Evolutionary conservation across 2,329 filamentous ascomycete genomes (phyloP), one percentile per base, ranked within the genome.

Genomic region (Aspergillus persii): DNA sequence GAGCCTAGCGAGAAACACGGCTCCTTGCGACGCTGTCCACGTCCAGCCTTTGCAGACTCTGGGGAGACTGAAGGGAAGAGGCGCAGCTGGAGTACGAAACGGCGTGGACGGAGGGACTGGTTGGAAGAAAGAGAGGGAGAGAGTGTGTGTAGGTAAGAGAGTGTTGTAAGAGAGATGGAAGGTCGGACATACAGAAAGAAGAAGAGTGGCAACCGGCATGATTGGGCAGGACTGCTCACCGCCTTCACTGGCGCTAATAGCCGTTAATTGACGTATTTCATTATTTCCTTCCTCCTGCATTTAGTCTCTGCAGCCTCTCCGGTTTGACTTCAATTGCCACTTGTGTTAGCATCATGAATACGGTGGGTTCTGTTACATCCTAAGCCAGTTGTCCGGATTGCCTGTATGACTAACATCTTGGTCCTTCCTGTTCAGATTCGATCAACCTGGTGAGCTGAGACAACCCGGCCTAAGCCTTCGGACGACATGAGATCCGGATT

Each of bases 371-470:
- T 4, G 8, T 26, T 3, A 1, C 3, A 8, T 30, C 50, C 3
- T 6, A 7, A n/a, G 8, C 7, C 12, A 29, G 6, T 2, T 2
- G 7, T 12, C 1, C 33, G 5, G 23, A 3, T 23, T 12, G 2
- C 8, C 48, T 39, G 2, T 52, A 9, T 26, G 23, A 18, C 53
- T 54, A 54, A 30, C 9, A 8, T 54, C 18, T 23, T 23, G n/a
- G 11, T 8, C 7, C 9, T 2, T 27, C 15, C 30, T 18, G 26
- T n/a, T n/a, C 68, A 85, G 82, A 78, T 85, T 61, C 78, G 79
- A 78, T 86, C 83, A 63, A 84, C 84, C 65, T 84, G 83, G 83
- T 85, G 79, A 76, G 80, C 64, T 53, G 47, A 61, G n/a, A 47
- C 29, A 15, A 47, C 18, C 26, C 27, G 52, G 59, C 46, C 51